phyloP scores from a whole-genome alignment of 352 stramenopile genomes.

The Phytophthora multivora region DNA sequence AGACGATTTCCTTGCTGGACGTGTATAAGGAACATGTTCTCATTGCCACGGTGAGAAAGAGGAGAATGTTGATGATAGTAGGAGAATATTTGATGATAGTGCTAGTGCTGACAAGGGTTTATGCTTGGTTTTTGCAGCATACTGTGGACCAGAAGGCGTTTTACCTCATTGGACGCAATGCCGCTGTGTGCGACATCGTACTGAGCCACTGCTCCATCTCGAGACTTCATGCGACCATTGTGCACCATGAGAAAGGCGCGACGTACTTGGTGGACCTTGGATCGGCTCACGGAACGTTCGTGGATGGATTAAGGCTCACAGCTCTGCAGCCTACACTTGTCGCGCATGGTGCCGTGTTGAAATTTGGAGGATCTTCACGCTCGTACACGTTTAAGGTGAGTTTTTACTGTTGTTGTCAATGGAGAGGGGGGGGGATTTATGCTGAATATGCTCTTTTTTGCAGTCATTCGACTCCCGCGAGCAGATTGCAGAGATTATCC shows the following conservation, averaged over 20 bases:
- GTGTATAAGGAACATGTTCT: conserved; percentile 86
- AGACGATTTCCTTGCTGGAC: conserved; percentile 67
- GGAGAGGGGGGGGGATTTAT: not conserved
- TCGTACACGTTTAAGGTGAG: conserved; percentile 80
- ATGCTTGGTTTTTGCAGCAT: conserved; percentile 40
- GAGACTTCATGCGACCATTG: conserved; percentile 68
- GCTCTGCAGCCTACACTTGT: conserved; percentile 76
- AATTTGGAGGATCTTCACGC: conserved; percentile 80
- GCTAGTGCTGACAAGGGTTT: not conserved
- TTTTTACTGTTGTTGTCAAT: not conserved
- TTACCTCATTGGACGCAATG: conserved; percentile 81
- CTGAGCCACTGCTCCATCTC: conserved; percentile 87
- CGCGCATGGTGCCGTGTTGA: conserved; percentile 61
- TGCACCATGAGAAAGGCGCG: conserved; percentile 77
- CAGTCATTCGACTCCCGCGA: conserved; percentile 74
- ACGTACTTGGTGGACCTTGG: conserved; percentile 81
- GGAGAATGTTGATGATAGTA: not conserved
- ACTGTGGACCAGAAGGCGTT: conserved; percentile 79
- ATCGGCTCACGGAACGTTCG: conserved; percentile 79
- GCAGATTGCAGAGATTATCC: conserved; percentile 70
- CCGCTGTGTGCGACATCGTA: conserved; percentile 78
- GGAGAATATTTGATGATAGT: no score
- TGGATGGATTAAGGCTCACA: conserved; percentile 66
- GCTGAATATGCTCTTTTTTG: conserved; percentile 11
- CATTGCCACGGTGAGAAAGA: conserved; percentile 60